phyloP scores from a whole-genome alignment of 768 basidiomycete genomes.

The Agaricus sinodeliciosus region DNA sequence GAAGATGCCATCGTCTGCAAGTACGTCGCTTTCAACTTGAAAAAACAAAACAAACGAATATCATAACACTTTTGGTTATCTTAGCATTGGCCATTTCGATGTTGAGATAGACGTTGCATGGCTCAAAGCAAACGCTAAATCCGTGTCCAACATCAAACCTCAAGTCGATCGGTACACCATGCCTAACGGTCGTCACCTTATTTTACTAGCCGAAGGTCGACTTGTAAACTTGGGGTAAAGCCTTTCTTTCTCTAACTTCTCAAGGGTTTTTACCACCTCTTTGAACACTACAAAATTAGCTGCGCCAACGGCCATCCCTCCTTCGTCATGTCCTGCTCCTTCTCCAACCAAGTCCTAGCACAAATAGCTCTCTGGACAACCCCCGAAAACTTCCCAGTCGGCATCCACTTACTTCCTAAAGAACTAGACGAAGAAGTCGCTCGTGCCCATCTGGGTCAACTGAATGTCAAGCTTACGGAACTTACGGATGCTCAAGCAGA shows the following conservation, averaged over 20 bases:
- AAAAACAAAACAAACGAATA: too few relatives aligned
- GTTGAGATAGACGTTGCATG: conserved; percentile 96
- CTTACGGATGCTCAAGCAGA: conserved; percentile 67
- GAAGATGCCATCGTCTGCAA: conserved; percentile 99
- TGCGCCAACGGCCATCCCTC: conserved; percentile 99
- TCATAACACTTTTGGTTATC: not conserved
- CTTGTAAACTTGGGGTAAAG: conserved; percentile 94
- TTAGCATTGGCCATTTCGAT: conserved; percentile 81
- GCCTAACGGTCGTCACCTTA: conserved; percentile 86
- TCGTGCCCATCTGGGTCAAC: conserved; percentile 84
- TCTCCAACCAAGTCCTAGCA: conserved; percentile 96
- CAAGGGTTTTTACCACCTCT: too few relatives aligned
- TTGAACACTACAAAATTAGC: too few relatives aligned
- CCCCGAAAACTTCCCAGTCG: conserved; percentile 87
- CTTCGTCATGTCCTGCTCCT: conserved; percentile 99
- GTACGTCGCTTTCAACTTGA: conserved; percentile 35
- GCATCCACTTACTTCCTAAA: conserved; percentile 98
- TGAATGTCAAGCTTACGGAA: conserved; percentile 91
- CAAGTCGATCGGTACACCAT: conserved; percentile 98
- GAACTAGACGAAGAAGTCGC: conserved; percentile 99
- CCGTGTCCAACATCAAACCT: conserved; percentile 89
- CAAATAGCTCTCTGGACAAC: conserved; percentile 98
- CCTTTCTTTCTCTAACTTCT: too few relatives aligned
- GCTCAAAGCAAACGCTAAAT: conserved; percentile 89
- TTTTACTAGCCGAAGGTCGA: conserved; percentile 97